A percentile compares a stretch with the other conserved stretches of the same genome.
Evolutionary conservation across 208 protist species (phyloP).

Genomic region (Plasmodiophora brassicae): DNA sequence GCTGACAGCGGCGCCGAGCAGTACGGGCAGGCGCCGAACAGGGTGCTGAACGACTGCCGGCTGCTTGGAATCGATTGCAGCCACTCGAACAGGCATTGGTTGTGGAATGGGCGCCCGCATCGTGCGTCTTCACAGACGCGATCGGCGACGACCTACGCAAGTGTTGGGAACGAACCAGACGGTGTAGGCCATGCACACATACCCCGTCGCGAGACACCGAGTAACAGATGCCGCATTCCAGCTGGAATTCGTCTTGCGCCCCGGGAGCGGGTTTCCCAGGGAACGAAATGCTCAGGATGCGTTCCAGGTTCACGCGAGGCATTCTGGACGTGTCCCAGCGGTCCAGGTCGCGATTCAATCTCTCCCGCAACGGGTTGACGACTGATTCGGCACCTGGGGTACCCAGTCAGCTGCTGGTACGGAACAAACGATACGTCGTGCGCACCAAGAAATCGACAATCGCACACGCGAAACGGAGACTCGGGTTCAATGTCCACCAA

Average conservation of each 20-base stretch:
- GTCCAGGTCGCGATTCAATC: no score
- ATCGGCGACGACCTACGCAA: slow-evolving; percentile 14
- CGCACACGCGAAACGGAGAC: no score
- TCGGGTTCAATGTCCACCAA: no score
- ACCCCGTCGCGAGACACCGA: background rate
- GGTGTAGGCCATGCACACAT: background rate
- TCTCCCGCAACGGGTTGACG: no score
- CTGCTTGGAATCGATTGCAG: background rate
- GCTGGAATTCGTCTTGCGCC: background rate
- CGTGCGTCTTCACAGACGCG: background rate
- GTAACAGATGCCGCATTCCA: slow-evolving; percentile 20
- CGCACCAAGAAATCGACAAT: no score
- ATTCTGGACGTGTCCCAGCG: no score
- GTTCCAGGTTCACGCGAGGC: no score
- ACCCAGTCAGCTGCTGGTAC: no score
- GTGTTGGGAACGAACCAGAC: background rate
- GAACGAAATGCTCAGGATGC: background rate
- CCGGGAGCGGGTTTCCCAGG: background rate
- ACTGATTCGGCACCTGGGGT: no score
- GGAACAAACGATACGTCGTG: no score
- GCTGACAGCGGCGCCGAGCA: background rate
- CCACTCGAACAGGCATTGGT: background rate
- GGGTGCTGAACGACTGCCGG: background rate
- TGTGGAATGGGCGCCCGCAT: background rate
- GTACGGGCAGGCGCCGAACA: slow-evolving; percentile 6